Conservation (phyloP, 768 basidiomycete species). For the Russula sp. region DNA sequence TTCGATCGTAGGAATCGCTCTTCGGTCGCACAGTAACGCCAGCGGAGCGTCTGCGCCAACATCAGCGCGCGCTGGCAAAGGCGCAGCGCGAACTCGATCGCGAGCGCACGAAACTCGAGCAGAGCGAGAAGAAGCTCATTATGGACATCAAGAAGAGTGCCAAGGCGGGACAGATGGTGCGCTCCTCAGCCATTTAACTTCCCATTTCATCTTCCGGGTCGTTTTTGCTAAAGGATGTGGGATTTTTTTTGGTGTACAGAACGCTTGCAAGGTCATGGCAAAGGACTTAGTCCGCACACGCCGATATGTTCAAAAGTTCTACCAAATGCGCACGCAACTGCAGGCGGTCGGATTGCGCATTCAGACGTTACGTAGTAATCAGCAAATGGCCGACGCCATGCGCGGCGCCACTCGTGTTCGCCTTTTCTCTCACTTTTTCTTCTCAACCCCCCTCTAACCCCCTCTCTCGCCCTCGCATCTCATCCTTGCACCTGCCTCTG, state of each 20-base stretch:
- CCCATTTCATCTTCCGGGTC: neutral
- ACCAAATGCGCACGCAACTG: constrained; percentile 97
- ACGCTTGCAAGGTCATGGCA: constrained; percentile 98
- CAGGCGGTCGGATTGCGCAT: constrained; percentile 94
- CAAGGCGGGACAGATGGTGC: constrained; percentile 90
- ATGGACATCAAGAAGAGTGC: constrained; percentile 96
- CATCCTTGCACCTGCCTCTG: neutral
- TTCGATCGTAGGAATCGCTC: constrained; percentile 72
- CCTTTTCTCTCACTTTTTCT: constrained; percentile 24
- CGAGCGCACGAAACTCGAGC: constrained; percentile 90
- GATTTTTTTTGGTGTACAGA: constrained; percentile 48
- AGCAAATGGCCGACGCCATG: constrained; percentile 99
- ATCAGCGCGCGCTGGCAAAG: constrained; percentile 93
- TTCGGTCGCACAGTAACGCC: constrained; percentile 95
- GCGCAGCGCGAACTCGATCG: constrained; percentile 98
- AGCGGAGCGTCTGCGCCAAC: constrained; percentile 93
- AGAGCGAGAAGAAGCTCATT: constrained; percentile 95
- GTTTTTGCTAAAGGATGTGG: neutral
- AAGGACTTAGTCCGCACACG: constrained; percentile 97
- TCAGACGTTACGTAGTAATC: constrained; percentile 94
- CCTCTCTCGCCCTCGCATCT: neutral
- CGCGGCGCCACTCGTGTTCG: constrained; percentile 91
- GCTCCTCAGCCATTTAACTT: constrained; percentile 33
- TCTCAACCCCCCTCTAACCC: no score
- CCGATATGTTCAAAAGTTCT: constrained; percentile 95